Evolutionary conservation across 2,329 filamentous ascomycete genomes (phyloP).

Genomic region (Penicillium sp.): DNA sequence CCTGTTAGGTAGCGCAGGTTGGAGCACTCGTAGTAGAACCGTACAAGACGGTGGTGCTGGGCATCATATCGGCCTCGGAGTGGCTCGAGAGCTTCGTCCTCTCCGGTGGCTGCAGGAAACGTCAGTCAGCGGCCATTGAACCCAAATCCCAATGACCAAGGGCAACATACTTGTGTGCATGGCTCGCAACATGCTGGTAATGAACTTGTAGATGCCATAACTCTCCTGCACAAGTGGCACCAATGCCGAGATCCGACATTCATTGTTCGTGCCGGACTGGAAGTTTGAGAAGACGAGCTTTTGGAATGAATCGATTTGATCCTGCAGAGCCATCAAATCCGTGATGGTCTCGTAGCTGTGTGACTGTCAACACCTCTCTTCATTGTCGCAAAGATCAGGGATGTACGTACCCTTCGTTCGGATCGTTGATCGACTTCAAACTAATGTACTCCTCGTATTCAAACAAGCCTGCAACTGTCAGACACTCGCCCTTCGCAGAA

Average conservation of each 20-base stretch:
- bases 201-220: slow-evolving; percentile 99
- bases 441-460: slow-evolving; percentile 99
- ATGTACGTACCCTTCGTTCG: slow-evolving; percentile 78
- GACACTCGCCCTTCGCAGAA: not conserved
- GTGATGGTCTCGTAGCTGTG: slow-evolving; percentile 80
- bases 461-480: slow-evolving; percentile 63
- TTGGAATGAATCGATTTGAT: slow-evolving; percentile 98
- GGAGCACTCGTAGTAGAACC: slow-evolving; percentile 99
- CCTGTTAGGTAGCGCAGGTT: slow-evolving; percentile 96
- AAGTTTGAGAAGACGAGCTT: slow-evolving; percentile 98
- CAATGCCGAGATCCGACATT: slow-evolving; percentile 90
- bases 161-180: slow-evolving; percentile 84
- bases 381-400: not conserved
- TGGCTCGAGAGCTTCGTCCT: slow-evolving; percentile 87
- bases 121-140: slow-evolving; percentile 7
- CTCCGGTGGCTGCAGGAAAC: slow-evolving; percentile 67
- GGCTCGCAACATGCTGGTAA: slow-evolving; percentile 96
- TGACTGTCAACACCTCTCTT: slow-evolving; percentile 20
- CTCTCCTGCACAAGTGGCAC: slow-evolving; percentile 95
- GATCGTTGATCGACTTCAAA: slow-evolving; percentile 96
- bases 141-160: not conserved
- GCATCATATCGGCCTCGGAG: slow-evolving; percentile 87
- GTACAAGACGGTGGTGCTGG: slow-evolving; percentile 92
- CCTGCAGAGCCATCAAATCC: slow-evolving; percentile 93
- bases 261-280: slow-evolving; percentile 84